phyloP scores from a whole-genome alignment of 2,329 filamentous ascomycete genomes.

The Microcera coccophila region DNA sequence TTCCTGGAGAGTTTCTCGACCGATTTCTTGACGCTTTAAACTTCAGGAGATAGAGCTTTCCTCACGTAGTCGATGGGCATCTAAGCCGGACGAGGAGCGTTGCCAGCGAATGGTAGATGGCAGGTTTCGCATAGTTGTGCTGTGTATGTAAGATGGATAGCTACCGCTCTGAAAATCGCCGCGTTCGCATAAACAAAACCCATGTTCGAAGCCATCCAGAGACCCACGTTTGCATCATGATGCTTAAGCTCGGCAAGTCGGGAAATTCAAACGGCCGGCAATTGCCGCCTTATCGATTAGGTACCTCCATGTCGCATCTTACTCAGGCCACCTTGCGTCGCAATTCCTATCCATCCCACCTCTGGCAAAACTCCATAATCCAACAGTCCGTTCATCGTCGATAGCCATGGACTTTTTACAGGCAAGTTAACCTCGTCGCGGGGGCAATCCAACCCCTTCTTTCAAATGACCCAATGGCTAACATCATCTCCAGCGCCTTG shows the following conservation, averaged over 20 bases:
- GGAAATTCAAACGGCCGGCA: conserved; percentile 13
- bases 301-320: conserved; percentile 1
- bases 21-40: too few relatives aligned
- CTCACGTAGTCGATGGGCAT: too few relatives aligned
- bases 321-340: conserved; percentile 22
- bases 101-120: not conserved
- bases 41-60: too few relatives aligned
- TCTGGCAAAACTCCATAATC: conserved; percentile 9
- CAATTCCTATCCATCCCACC: conserved; percentile 15
- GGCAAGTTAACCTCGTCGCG: conserved; percentile 26
- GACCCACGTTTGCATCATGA: not conserved
- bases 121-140: conserved; percentile 12
- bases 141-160: conserved; percentile 26
- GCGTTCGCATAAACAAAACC: not conserved
- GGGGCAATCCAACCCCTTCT: not conserved
- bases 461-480: conserved; percentile 11
- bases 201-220: not conserved
- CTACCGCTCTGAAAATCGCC: conserved; percentile 23
- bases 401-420: conserved; percentile 46
- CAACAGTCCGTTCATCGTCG: conserved; percentile 13
- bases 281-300: conserved; percentile 1
- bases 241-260: conserved; percentile 17
- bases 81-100: too few relatives aligned
- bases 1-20: too few relatives aligned
- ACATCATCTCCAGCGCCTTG: conserved; percentile 58